Base-by-base conservation (phyloP, 805 yeast genomes). In the Saccharomycopsis fermentans region DNA sequence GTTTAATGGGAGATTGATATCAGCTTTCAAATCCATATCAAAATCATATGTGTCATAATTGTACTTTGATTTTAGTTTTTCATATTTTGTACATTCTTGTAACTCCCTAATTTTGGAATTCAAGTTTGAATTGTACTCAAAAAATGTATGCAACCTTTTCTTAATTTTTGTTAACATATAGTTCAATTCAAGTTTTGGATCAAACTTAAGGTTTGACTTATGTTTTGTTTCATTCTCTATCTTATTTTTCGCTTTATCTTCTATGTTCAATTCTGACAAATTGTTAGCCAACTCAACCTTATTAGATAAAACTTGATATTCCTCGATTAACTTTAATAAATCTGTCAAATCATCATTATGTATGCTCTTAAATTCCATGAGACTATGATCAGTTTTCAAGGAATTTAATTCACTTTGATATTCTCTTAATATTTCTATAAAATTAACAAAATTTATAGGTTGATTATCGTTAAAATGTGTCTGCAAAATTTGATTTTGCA, bases 1-100 rank as follows among this genome's bases (percentile, higher is more conserved):
- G 48, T 59, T 59, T 19, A 62, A 51, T 1, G 64, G 64, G n/a
- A 62, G 54, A 14, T 29, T 36, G 14, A 52, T 68, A 68, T 52
- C 66, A 64, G 55, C n/a, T 29, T 26, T 40, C 48, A 59, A 59
- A 43, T 60, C 58, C 17, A 32, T 24, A 43, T 62, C 64, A 39
- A 62, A 62, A 40, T 62, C 59, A 68, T 80, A 74, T 1, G 69
- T 70, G 24, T 73, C 70, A 63, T 79, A 79, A 61, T 75, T 66
- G 82, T 82, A 81, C 54, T 73, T 72, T 11, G 62, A 52, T 1
- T 69, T 58, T 63, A 74, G n/a, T 24, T 54, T 40, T 19, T 64
- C 59, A 32, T 63, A 65, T 6, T 63, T 60, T 29, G 64, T 64
- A 54, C 70, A 67, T 2, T 68, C 56, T 29, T 62, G 48, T 50